These are phyloP conservation scores for Cornus suecica DNA, from an alignment of 148 eudicot species.

Conservation along the genomic window DNA sequence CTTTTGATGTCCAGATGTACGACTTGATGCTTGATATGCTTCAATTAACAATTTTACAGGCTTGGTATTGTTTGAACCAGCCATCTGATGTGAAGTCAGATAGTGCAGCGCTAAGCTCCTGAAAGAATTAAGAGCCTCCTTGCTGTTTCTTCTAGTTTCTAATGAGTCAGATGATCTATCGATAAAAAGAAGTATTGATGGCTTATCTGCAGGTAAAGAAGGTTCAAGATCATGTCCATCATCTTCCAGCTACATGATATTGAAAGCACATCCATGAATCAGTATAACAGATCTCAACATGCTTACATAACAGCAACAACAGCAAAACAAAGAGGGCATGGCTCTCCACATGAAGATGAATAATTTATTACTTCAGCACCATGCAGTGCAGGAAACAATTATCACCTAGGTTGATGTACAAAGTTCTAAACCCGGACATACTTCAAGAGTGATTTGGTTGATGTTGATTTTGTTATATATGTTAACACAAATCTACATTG, in stretches of 20 bases:
- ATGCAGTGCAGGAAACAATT: neutral
- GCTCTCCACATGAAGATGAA: neutral
- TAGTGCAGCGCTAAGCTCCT: conserved; percentile 53
- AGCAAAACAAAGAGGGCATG: neutral
- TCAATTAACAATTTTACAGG: conserved; percentile 23
- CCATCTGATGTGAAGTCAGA: conserved; percentile 12
- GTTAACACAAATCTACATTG: no score
- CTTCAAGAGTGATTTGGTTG: neutral
- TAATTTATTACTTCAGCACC: neutral
- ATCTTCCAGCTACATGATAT: conserved; percentile 54
- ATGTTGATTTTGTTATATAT: neutral
- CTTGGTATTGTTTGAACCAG: conserved; percentile 24
- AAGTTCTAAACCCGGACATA: neutral
- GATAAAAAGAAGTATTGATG: conserved; percentile 70
- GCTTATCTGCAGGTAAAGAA: conserved; percentile 66
- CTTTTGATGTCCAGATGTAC: conserved; percentile 27
- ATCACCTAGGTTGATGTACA: neutral
- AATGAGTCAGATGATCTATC: conserved; percentile 65
- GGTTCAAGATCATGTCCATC: conserved; percentile 41
- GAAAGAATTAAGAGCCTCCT: conserved; percentile 54
- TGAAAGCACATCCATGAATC: neutral
- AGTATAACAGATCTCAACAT: neutral
- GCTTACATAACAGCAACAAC: neutral
- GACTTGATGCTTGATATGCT: conserved; percentile 35
- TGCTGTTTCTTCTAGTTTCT: conserved; percentile 46